These are phyloP conservation scores for Monosporascus sp. DNA, from an alignment of 2,329 filamentous ascomycete genomes.

Conservation along the genomic window DNA sequence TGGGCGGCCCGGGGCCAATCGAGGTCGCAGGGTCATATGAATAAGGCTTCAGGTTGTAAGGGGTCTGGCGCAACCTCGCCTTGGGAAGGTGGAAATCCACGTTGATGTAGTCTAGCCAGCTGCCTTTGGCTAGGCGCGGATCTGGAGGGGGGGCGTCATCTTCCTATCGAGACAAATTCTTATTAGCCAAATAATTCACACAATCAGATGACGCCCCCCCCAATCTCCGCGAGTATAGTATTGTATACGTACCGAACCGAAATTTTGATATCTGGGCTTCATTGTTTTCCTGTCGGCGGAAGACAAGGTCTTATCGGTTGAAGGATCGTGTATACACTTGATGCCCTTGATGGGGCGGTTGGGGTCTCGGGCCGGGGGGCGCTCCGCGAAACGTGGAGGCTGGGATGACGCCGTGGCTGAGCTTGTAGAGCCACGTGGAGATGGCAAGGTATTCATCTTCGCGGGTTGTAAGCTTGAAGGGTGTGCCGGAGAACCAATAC, in stretches of 20 bases:
- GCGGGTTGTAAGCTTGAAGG: conserved; percentile 39
- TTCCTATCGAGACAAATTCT: conserved; percentile 52
- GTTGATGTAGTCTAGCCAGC: conserved; percentile 61
- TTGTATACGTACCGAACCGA: conserved; percentile 59
- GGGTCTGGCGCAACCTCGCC: conserved; percentile 63
- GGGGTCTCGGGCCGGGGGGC: conserved; percentile 53
- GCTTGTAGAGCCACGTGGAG: conserved; percentile 32
- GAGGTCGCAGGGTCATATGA: conserved; percentile 77
- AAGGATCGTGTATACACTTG: conserved; percentile 57
- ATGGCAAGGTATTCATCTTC: conserved; percentile 51
- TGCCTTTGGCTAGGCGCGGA: conserved; percentile 70
- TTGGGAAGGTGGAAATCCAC: conserved; percentile 66
- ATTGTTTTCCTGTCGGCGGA: conserved; percentile 52
- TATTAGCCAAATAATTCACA: conserved; percentile 53
- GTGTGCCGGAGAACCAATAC: conserved; percentile 45
- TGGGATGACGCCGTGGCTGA: conserved; percentile 24
- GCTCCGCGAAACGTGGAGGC: conserved; percentile 27
- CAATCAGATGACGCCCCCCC: conserved; percentile 58
- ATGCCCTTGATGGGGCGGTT: conserved; percentile 47
- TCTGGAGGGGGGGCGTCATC: conserved; percentile 76
- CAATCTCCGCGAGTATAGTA: conserved; percentile 31
- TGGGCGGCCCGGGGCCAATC: conserved; percentile 81
- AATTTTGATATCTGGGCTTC: conserved; percentile 58
- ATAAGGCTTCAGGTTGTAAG: conserved; percentile 78
- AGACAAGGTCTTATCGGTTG: conserved; percentile 30